These are phyloP conservation scores for Cercophora newfieldiana DNA, from an alignment of 495 filamentous ascomycete genomes.

Conservation along the genomic window DNA sequence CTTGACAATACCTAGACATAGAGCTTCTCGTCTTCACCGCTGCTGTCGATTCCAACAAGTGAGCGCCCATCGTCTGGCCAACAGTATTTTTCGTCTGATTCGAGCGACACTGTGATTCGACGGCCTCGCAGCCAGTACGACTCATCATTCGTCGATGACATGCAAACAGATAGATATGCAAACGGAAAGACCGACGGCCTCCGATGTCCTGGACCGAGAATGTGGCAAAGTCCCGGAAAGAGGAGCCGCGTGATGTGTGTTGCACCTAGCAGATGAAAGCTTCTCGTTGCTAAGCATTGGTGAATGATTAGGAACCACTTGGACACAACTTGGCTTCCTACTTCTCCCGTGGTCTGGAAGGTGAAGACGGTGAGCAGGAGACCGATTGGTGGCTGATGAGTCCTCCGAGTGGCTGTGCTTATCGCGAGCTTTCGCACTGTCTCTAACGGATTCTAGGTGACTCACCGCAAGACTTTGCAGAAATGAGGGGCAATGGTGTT, in stretches of 20 bases:
- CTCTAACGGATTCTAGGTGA: conserved; percentile 11
- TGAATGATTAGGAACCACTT: not conserved
- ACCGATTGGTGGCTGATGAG: not conserved
- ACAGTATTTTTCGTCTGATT: not conserved
- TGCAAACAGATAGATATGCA: too few species aligned
- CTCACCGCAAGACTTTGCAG: not conserved
- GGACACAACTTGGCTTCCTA: not conserved
- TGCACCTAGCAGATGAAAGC: too few species aligned
- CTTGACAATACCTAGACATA: not conserved
- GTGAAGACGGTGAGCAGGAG: not conserved
- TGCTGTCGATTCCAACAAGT: not conserved
- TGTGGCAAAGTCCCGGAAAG: not conserved
- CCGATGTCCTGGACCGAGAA: not conserved
- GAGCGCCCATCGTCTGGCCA: not conserved
- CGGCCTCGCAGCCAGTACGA: too few species aligned
- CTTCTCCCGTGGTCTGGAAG: not conserved
- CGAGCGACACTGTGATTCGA: too few species aligned
- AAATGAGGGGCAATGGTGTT: conserved; percentile 16
- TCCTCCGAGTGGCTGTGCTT: conserved; percentile 9
- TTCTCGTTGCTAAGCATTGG: not conserved
- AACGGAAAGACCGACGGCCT: not conserved
- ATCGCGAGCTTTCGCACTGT: not conserved
- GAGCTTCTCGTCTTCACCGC: not conserved
- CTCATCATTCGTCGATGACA: too few species aligned
- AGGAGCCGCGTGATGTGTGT: not conserved